Conservation (phyloP, 2,329 filamentous ascomycete genomes). For the Diaporthe capsici region DNA sequence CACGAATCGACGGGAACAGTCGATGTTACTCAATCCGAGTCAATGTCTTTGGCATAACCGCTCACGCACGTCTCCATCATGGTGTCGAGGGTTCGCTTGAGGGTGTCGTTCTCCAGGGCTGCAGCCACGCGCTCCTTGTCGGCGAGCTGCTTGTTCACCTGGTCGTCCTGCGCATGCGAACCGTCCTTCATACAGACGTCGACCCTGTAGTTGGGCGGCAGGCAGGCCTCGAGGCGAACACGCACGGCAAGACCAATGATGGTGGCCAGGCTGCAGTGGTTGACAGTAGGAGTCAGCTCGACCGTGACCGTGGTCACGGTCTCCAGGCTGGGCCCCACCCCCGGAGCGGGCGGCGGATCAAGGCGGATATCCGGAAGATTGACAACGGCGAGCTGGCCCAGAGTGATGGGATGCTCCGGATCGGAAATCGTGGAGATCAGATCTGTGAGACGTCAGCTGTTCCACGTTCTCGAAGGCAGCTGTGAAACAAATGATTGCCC, state of each 20-base stretch:
- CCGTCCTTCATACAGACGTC: conserved; percentile 96
- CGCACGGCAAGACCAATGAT: conserved; percentile 95
- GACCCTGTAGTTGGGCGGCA: conserved; percentile 92
- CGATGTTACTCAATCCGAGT: conserved; percentile 26
- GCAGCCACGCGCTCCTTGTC: conserved; percentile 98
- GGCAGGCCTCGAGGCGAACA: conserved; percentile 88
- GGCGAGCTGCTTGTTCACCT: conserved; percentile 95
- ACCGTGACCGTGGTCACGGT: conserved; percentile 82
- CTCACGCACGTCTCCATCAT: conserved; percentile 86
- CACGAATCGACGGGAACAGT: conserved; percentile 3
- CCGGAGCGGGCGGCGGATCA: conserved; percentile 72
- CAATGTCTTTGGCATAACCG: conserved; percentile 38
- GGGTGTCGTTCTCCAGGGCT: conserved; percentile 91
- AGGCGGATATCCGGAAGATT: conserved; percentile 96
- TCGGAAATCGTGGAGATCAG: conserved; percentile 95
- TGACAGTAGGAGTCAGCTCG: conserved; percentile 95
- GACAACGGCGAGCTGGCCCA: conserved; percentile 94
- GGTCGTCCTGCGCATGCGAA: conserved; percentile 93
- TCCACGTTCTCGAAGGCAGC: conserved; percentile 43
- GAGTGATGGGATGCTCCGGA: conserved; percentile 93
- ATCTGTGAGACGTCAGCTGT: conserved; percentile 70
- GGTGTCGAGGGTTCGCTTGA: conserved; percentile 90
- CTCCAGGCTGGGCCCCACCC: conserved; percentile 63
- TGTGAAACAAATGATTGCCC: conserved; percentile 21
- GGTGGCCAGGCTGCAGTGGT: conserved; percentile 95